These are phyloP conservation scores for Candida ponderosae DNA, from an alignment of 805 yeast species.

Conservation along the genomic window DNA sequence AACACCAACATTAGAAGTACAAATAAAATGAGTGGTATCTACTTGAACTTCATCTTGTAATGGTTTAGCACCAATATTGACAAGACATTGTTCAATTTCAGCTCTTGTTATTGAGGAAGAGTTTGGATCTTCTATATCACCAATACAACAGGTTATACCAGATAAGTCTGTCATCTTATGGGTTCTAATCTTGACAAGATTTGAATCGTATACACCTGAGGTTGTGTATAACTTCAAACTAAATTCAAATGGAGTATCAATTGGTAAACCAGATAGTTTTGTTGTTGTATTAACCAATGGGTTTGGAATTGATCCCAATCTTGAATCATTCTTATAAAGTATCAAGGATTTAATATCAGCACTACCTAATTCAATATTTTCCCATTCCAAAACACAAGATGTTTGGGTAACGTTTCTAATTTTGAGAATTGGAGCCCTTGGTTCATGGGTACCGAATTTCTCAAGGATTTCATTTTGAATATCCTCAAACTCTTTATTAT, in stretches of 20 bases:
- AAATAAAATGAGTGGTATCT: constrained; percentile 92
- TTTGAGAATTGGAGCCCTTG: constrained; percentile 61
- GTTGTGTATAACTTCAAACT: constrained; percentile 79
- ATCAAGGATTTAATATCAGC: constrained; percentile 70
- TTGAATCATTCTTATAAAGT: constrained; percentile 60
- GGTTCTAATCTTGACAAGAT: constrained; percentile 62
- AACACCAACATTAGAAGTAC: constrained; percentile 61
- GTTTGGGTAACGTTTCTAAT: constrained; percentile 86
- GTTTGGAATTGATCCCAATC: constrained; percentile 77
- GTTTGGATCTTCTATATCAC: constrained; percentile 53
- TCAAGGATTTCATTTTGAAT: constrained; percentile 69
- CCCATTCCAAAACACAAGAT: constrained; percentile 94
- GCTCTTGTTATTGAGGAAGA: constrained; percentile 32
- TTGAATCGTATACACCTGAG: constrained; percentile 77
- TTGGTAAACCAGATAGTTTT: constrained; percentile 84
- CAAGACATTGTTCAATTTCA: constrained; percentile 57
- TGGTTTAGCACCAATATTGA: constrained; percentile 76
- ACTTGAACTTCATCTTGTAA: constrained; percentile 66
- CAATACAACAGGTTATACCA: constrained; percentile 88
- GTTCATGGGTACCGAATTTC: constrained; percentile 66
- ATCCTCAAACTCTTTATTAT: constrained; percentile 46
- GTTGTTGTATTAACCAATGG: constrained; percentile 74
- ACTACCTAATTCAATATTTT: constrained; percentile 73
- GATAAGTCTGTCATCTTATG: constrained; percentile 94
- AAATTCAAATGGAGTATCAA: constrained; percentile 75